Percentiles rank a stretch among this genome's conserved stretches.
Evolutionary conservation across 2,329 filamentous ascomycete species (phyloP).

Genomic region (Neurospora sp.): DNA sequence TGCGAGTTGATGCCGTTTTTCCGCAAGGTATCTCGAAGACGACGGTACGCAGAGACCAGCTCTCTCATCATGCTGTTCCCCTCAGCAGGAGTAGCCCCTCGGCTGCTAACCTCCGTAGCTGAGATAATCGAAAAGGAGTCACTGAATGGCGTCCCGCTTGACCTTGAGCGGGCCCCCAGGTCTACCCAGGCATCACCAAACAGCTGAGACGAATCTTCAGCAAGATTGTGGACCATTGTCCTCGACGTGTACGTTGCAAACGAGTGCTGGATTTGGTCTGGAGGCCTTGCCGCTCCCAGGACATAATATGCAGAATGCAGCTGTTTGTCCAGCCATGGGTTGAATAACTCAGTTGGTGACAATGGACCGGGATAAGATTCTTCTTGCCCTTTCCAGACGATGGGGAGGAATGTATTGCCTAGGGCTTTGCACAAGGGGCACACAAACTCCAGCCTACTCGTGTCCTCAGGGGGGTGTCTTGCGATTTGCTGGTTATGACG

Average conservation of each 20-base stretch:
- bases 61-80: slow-evolving; percentile 35
- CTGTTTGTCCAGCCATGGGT: slow-evolving; percentile 55
- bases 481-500: slow-evolving; percentile 90
- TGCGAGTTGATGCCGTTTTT: slow-evolving; percentile 41
- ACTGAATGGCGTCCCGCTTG: slow-evolving; percentile 31
- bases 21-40: slow-evolving; percentile 47
- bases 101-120: slow-evolving; percentile 19
- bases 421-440: slow-evolving; percentile 95
- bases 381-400: slow-evolving; percentile 89
- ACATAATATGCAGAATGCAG: slow-evolving; percentile 36
- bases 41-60: slow-evolving; percentile 49
- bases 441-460: slow-evolving; percentile 77
- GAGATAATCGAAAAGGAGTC: slow-evolving; percentile 31
- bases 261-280: slow-evolving; percentile 24
- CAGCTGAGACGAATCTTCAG: slow-evolving; percentile 27
- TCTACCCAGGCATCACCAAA: slow-evolving; percentile 34
- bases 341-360: slow-evolving; percentile 46
- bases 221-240: slow-evolving; percentile 29
- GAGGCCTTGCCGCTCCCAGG: slow-evolving; percentile 24
- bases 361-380: slow-evolving; percentile 72
- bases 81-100: slow-evolving; percentile 19
- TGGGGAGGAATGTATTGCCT: slow-evolving; percentile 87
- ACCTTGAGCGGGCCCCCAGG: slow-evolving; percentile 20
- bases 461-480: slow-evolving; percentile 79
- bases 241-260: slow-evolving; percentile 30